A percentile compares a stretch with the other conserved stretches of the same genome.
Evolutionary conservation across 768 basidiomycete species (phyloP).

Genomic region (Pholiota molesta): DNA sequence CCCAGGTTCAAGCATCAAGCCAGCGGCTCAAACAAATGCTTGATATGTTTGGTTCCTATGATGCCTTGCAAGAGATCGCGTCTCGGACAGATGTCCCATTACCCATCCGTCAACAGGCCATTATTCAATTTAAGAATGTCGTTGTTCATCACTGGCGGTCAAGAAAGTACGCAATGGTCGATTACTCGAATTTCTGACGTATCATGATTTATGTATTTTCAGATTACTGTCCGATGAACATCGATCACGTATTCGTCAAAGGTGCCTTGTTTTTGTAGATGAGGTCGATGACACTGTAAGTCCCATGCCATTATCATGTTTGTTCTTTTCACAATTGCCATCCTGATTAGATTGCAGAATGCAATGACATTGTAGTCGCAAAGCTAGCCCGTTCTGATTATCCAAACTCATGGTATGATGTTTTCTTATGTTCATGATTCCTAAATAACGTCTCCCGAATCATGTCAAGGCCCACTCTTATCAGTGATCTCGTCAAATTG

Average conservation of each 20-base stretch:
- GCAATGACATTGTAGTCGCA: slow-evolving; percentile 72
- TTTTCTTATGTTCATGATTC: slow-evolving; percentile 7
- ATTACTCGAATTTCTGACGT: slow-evolving; percentile 7
- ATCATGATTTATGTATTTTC: slow-evolving; percentile 8
- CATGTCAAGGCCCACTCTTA: slow-evolving; percentile 56
- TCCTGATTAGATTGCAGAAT: slow-evolving; percentile 67
- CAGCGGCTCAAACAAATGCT: slow-evolving; percentile 69
- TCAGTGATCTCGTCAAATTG: slow-evolving; percentile 53
- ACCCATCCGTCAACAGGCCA: slow-evolving; percentile 74
- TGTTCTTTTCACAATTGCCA: slow-evolving; percentile 4
- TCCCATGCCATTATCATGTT: not conserved
- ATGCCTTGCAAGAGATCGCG: slow-evolving; percentile 75
- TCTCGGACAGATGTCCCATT: slow-evolving; percentile 60
- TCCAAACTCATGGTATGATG: slow-evolving; percentile 66
- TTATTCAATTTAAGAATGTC: slow-evolving; percentile 89
- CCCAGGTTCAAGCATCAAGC: slow-evolving; percentile 50
- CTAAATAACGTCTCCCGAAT: not conserved
- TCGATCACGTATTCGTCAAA: slow-evolving; percentile 61
- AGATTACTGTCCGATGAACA: slow-evolving; percentile 76
- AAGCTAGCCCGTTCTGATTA: slow-evolving; percentile 83
- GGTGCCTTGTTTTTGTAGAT: slow-evolving; percentile 68
- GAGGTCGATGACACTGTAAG: slow-evolving; percentile 78
- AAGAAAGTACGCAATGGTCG: slow-evolving; percentile 54
- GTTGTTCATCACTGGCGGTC: slow-evolving; percentile 77
- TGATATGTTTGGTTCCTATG: slow-evolving; percentile 70